Evolutionary conservation across 1,139 yeast species (phyloP), one percentile per base, ranked within the genome.

Genomic region (Pichia sp.): DNA sequence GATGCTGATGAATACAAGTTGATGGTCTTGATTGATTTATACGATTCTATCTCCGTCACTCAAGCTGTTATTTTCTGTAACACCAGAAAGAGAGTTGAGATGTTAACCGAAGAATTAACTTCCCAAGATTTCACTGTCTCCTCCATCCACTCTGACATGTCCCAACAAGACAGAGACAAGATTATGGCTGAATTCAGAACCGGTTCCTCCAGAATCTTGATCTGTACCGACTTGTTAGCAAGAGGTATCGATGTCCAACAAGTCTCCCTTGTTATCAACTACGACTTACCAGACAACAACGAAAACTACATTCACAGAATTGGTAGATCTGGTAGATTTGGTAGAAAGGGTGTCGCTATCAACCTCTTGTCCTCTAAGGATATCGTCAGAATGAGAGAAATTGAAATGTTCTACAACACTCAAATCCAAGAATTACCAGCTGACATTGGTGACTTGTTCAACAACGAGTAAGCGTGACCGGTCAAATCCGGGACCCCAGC

Each of bases 241-340:
- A 85, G 98, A 77, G 98, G 98, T 81, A 88, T 91, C 58, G 98
- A 91, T 72, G 96, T 91, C 52, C 98, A 91, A 76, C 98, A 91
- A 71, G 97, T 91, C 51, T 88, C 97, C 39, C 74, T 91, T 61
- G 98, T 91, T 59, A 88, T 91, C 66, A 91, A 91, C 80, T 91
- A 84, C 73, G 98, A 91, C 66, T 75, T 91, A 66, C 98, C 98
- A 57, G 74, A 87, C 60, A 86, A 88, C 80, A 84, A 87, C 68
- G 97, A 91, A 72, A 88, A 91, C 82, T 91, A 91, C 68, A 86
- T 91, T 62, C 98, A 91, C 76, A 83, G 98, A 80, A 91, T 91
- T 60, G 98, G 98, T 78, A 85, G 98, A 77, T 94, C 96, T 74
- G 98, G 98, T 74, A 91, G 98, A 74, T 91, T 91, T 74, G 98